These are phyloP conservation scores for Microstegium vimineum DNA, from an alignment of 176 grass and related monocot species.

Conservation along the genomic window DNA sequence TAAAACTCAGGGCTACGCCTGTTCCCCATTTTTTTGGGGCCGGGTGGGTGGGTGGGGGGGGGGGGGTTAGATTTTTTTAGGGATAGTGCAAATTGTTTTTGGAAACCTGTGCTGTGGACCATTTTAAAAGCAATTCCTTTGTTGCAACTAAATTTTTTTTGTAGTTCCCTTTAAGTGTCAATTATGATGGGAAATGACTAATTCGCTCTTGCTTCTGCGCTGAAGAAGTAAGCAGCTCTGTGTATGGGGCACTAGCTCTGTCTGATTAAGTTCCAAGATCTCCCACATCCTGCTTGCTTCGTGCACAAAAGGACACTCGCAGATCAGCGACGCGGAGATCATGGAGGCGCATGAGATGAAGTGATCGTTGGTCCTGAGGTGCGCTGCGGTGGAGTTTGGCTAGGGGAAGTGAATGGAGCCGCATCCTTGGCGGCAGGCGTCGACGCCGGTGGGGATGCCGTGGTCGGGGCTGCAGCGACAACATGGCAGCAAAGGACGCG, in stretches of 20 bases:
- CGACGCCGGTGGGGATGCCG: background rate
- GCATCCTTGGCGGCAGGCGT: background rate
- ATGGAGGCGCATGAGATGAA: conserved; percentile 34
- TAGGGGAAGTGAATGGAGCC: background rate
- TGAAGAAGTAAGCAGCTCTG: background rate
- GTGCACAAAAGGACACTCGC: conserved; percentile 17
- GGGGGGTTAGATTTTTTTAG: no score
- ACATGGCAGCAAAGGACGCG: background rate
- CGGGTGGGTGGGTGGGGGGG: no score
- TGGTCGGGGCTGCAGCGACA: background rate
- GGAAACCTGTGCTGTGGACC: no score
- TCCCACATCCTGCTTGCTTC: conserved; percentile 3
- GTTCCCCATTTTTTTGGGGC: background rate
- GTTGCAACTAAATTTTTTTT: no score
- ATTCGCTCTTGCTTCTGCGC: background rate
- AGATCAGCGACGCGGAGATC: background rate
- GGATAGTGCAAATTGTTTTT: background rate
- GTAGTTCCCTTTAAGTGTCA: no score
- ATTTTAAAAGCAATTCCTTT: no score
- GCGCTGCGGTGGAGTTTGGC: background rate
- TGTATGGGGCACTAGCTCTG: background rate
- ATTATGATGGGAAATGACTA: no score
- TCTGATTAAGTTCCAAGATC: background rate
- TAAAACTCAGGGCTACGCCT: background rate
- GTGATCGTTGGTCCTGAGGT: conserved; percentile 58